Evolutionary conservation across 2,329 filamentous ascomycete species (phyloP), one percentile per base, ranked within the genome.

Genomic region (Penicillium sp.): DNA sequence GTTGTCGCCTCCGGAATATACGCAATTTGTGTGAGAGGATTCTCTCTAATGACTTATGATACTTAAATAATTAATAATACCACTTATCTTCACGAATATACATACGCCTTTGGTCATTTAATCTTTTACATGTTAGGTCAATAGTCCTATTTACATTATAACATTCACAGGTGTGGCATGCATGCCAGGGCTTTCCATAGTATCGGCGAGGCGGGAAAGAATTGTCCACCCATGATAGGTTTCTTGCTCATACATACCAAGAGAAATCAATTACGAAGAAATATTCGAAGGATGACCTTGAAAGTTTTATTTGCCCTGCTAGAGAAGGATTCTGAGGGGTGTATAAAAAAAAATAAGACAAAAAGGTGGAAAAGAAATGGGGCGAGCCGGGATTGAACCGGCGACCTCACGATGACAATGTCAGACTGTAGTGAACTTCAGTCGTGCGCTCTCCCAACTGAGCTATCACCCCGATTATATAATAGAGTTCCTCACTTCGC

Each of bases 1-100:
- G 9, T 13, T 27, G 4, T 54, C 60, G n/a, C 57, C 60, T 53
- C 60, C 60, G 5, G 43, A 39, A 27, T 62, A 62, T 45, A 31
- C 39, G 11, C 39, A 21, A 23, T 42, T 13, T 42, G 19, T 42
- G 19, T 42, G 19, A 42, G 39, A 23, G 39, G 4, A 2, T 21
- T 42, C 19, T 42, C 19, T 42, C 19, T 42, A 14, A 42, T 19
- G 39, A 42, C 11, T 42, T 23, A 42, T 10, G 39, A 42, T 6
- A 42, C 10, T 14, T 13, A 23, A 23, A 23, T 42, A 23, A 42
- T 42, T 23, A 42, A 42, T 42, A 42, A 23, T 42, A 42, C 19
- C 14, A 42, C 39, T 19, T 39, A 19, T 39, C 31, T 33, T 33
- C 31, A 19, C 29, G 10, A 13, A 31, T 13, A 13, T 5, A 31